Percentiles rank a stretch among this genome's conserved stretches.
Evolutionary conservation across 441 rosid species (phyloP).

Genomic region (Syzygium malaccense): DNA sequence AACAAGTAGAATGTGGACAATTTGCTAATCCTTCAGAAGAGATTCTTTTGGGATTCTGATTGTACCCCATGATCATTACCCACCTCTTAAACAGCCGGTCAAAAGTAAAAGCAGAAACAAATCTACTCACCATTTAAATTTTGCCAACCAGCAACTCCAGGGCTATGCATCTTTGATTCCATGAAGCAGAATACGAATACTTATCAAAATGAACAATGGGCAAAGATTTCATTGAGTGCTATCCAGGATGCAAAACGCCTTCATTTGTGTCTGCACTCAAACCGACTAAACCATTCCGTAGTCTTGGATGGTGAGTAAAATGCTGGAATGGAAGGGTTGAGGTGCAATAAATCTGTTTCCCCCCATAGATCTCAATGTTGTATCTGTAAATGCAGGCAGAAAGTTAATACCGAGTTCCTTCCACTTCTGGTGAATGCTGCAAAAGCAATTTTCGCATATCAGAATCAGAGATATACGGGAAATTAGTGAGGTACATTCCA

Average conservation of each 20-base stretch:
- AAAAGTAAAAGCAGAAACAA: neutral
- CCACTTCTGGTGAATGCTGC: neutral
- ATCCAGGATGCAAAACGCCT: neutral
- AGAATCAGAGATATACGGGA: neutral
- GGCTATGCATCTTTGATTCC: neutral
- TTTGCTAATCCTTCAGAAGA: neutral
- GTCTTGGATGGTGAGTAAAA: neutral
- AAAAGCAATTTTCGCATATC: accelerated
- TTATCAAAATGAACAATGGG: neutral
- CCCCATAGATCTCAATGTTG: neutral
- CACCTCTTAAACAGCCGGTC: neutral
- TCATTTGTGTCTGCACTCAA: neutral
- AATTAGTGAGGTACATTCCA: neutral
- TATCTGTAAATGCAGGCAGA: neutral
- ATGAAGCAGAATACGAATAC: neutral
- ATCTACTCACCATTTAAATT: neutral
- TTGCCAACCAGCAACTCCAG: neutral
- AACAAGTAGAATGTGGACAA: neutral
- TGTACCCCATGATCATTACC: neutral
- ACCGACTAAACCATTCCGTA: neutral
- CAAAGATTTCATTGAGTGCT: neutral
- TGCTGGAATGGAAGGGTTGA: neutral
- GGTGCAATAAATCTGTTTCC: neutral
- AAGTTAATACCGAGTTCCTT: accelerated
- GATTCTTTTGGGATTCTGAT: neutral